phyloP scores from a whole-genome alignment of 1,284 basidiomycete genomes.

The Cutaneotrichosporon spelunceum region DNA sequence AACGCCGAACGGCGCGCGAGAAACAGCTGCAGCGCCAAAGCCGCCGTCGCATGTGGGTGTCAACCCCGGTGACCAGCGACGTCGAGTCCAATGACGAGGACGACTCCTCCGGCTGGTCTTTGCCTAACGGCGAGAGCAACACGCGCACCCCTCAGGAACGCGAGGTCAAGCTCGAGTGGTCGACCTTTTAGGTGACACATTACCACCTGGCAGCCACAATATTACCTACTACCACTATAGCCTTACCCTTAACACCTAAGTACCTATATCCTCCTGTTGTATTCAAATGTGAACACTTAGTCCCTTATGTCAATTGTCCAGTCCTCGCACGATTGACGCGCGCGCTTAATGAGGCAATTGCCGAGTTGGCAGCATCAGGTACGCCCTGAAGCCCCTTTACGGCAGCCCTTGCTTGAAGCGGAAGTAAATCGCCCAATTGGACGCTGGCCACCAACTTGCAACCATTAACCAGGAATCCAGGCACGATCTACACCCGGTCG shows the following conservation, averaged over 20 bases:
- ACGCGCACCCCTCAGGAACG: constrained; percentile 15
- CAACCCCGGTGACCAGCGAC: constrained; percentile 23
- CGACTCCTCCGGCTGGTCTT: constrained; percentile 4
- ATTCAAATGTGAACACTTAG: constrained; percentile 4
- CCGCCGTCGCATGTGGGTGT: constrained; percentile 20
- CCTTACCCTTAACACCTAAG: neutral
- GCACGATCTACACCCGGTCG: too few relatives aligned
- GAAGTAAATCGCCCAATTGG: neutral
- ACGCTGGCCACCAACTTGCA: neutral
- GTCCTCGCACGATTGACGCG: neutral
- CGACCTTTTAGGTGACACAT: constrained; percentile 19
- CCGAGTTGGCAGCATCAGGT: too few relatives aligned
- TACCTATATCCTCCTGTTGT: neutral
- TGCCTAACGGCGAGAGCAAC: neutral
- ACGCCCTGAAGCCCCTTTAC: neutral
- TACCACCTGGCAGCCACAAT: neutral
- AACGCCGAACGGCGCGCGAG: constrained; percentile 30
- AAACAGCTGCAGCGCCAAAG: constrained; percentile 33
- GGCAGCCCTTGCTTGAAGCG: neutral
- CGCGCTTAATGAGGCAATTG: neutral
- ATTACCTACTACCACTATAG: neutral
- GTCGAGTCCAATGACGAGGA: constrained; percentile 24
- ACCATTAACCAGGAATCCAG: too few relatives aligned
- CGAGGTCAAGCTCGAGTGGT: constrained; percentile 24
- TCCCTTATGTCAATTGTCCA: neutral